Evolutionary conservation across 176 grass and related monocot species (phyloP), one percentile per base, ranked within the genome.

Genomic region (Tillandsia leiboldiana): DNA sequence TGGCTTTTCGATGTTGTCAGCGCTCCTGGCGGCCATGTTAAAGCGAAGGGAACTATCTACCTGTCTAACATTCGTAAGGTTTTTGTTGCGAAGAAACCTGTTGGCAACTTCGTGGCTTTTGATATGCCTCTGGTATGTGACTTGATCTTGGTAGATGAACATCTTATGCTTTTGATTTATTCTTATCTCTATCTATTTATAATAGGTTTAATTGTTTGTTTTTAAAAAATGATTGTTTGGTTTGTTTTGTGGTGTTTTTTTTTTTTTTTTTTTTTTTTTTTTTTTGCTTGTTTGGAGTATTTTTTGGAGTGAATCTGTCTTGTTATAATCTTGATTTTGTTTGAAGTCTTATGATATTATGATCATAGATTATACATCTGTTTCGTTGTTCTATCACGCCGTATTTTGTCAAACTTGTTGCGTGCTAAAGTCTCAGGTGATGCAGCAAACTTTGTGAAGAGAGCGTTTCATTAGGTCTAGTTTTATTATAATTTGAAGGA

Each of bases 31-130:
- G 94, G 82, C 69, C 74, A 87, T n/a, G 89, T 70, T 12, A 99
- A 93, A 82, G 81, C 77, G 26, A 90, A 87, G 70, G 94, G 94
- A 79, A 99, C 82, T 64, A 83, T 99, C 61, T 99, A 99, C 77
- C 84, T 99, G 64, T 93, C 94, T 23, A 93, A 99, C 59, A 86
- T 93, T 85, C 76, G 94, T 48, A 93, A 93, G 89, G 87, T 99
- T 13, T 99, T 99, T 75, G 94, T 99, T 77, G 82, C 94, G 2
- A 80, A 59, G 66, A 87, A 90, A 82, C 82, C 87, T 67, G 87
- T 93, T 63, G 94, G 87, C 8, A 88, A 84, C 73, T 93, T 93
- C 81, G 81, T 86, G 61, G 89, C 94, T 78, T 99, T 90, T 56
- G 89, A 99, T 70, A 77, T 99, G 77, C 94, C 94, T 48, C 74